These are phyloP conservation scores for Ogataea methylovora DNA, from an alignment of 805 yeast genomes.

Conservation along the genomic window DNA sequence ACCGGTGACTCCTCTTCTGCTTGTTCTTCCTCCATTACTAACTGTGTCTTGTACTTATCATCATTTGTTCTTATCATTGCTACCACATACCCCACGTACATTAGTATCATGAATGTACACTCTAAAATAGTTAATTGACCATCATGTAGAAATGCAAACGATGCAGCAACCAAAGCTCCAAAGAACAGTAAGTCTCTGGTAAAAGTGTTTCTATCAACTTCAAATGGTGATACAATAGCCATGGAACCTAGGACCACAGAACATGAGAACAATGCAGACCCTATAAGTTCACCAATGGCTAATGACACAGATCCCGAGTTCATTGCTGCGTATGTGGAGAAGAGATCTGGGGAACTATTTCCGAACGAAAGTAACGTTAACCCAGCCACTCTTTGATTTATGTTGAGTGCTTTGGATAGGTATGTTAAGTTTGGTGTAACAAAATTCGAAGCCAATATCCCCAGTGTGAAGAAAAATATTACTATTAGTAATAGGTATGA, in stretches of 20 bases:
- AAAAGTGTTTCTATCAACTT: slow-evolving; percentile 46
- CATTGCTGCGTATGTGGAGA: slow-evolving; percentile 80
- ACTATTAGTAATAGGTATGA: slow-evolving; percentile 14
- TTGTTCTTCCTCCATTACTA: background rate
- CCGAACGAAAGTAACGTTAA: slow-evolving; percentile 85
- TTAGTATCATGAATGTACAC: slow-evolving; percentile 46
- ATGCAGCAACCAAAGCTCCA: slow-evolving; percentile 36
- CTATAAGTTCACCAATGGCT: slow-evolving; percentile 47
- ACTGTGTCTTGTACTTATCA: slow-evolving; percentile 1
- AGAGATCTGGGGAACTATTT: slow-evolving; percentile 86
- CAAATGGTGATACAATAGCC: slow-evolving; percentile 36
- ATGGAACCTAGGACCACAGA: slow-evolving; percentile 46
- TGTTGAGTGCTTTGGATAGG: slow-evolving; percentile 50
- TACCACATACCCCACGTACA: slow-evolving; percentile 54
- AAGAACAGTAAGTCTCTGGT: slow-evolving; percentile 58
- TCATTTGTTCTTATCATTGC: slow-evolving; percentile 25
- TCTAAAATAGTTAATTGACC: slow-evolving; percentile 48
- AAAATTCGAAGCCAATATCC: slow-evolving; percentile 74
- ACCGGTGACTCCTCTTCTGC: background rate
- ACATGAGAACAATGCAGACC: slow-evolving; percentile 46
- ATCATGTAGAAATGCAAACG: slow-evolving; percentile 46
- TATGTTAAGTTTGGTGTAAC: slow-evolving; percentile 71
- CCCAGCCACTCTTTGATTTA: slow-evolving; percentile 78
- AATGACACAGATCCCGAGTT: slow-evolving; percentile 49
- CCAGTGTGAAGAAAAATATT: slow-evolving; percentile 54